phyloP scores from a whole-genome alignment of 257 asterid genomes.

The Coffea eugenioides region DNA sequence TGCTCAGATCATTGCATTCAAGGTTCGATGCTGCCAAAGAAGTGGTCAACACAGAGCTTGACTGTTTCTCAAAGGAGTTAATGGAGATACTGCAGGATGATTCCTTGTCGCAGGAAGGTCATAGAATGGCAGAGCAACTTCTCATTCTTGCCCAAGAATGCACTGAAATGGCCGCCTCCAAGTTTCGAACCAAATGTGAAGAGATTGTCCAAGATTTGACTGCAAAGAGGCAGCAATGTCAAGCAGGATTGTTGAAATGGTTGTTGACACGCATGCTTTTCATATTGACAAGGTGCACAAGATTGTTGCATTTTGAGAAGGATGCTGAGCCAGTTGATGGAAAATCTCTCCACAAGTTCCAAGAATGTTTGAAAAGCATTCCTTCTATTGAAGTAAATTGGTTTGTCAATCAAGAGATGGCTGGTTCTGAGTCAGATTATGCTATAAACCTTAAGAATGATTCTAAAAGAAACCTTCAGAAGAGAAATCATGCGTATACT shows the following conservation, averaged over 20 bases:
- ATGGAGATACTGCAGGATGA: slow-evolving; percentile 54
- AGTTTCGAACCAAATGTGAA: slow-evolving; percentile 83
- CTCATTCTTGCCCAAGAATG: slow-evolving; percentile 65
- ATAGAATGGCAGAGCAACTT: slow-evolving; percentile 64
- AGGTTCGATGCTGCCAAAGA: slow-evolving; percentile 90
- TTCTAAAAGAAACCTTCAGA: slow-evolving; percentile 37
- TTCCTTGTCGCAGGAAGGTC: slow-evolving; percentile 47
- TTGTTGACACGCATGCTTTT: slow-evolving; percentile 86
- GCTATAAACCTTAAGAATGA: slow-evolving; percentile 25
- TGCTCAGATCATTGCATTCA: slow-evolving; percentile 72
- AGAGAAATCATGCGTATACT: slow-evolving; percentile 28
- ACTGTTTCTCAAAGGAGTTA: slow-evolving; percentile 64
- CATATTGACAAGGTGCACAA: slow-evolving; percentile 92
- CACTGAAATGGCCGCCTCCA: slow-evolving; percentile 59
- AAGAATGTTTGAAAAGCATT: slow-evolving; percentile 74
- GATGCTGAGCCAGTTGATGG: slow-evolving; percentile 79
- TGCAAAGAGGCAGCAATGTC: slow-evolving; percentile 72
- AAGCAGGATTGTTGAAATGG: slow-evolving; percentile 63
- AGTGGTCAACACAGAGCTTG: slow-evolving; percentile 75
- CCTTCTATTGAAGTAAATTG: slow-evolving; percentile 85
- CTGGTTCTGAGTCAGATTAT: slow-evolving; percentile 42
- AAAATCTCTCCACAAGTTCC: slow-evolving; percentile 67
- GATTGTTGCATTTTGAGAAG: slow-evolving; percentile 82
- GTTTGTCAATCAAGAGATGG: slow-evolving; percentile 58
- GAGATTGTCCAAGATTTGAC: slow-evolving; percentile 80